Evolutionary conservation across 148 eudicot species (phyloP).

Genomic region (Amaranthus hypochondriacus): DNA sequence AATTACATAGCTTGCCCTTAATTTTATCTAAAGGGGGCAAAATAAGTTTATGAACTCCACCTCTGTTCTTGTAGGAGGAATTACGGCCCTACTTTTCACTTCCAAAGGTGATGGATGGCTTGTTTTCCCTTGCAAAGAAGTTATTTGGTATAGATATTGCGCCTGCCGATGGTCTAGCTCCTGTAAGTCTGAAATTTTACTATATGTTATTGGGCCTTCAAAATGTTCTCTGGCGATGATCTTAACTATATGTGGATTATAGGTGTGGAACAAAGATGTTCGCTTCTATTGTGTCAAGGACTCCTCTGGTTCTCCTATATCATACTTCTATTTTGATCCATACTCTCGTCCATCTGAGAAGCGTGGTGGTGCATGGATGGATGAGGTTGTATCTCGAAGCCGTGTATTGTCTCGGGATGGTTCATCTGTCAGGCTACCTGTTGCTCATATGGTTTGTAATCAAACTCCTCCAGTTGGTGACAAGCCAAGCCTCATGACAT

Average conservation of each 20-base stretch:
- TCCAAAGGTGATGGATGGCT: slow-evolving; percentile 98
- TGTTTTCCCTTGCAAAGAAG: slow-evolving; percentile 79
- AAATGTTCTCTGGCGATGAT: slow-evolving; percentile 3
- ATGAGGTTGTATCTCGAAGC: slow-evolving; percentile 87
- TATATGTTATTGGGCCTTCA: not conserved
- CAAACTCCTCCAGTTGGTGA: slow-evolving; percentile 97
- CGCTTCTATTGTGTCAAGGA: slow-evolving; percentile 77
- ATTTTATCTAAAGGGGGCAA: too few species aligned
- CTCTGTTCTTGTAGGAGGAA: slow-evolving; percentile 60
- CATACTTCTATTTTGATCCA: slow-evolving; percentile 98
- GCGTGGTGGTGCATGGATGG: slow-evolving; percentile 99
- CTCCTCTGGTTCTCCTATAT: slow-evolving; percentile 59
- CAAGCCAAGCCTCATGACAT: slow-evolving; percentile 98
- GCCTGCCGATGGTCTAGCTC: slow-evolving; percentile 90
- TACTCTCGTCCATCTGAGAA: slow-evolving; percentile 98
- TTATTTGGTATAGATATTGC: slow-evolving; percentile 67
- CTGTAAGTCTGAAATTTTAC: slow-evolving; percentile 42
- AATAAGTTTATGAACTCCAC: not conserved
- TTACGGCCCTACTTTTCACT: slow-evolving; percentile 94
- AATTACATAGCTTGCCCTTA: too few species aligned
- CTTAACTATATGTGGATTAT: slow-evolving; percentile 7
- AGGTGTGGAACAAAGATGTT: slow-evolving; percentile 95
- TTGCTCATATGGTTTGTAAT: slow-evolving; percentile 98
- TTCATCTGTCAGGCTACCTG: slow-evolving; percentile 81
- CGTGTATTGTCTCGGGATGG: slow-evolving; percentile 72